phyloP scores from a whole-genome alignment of 331 rosid species.

The Malus hybrid region DNA sequence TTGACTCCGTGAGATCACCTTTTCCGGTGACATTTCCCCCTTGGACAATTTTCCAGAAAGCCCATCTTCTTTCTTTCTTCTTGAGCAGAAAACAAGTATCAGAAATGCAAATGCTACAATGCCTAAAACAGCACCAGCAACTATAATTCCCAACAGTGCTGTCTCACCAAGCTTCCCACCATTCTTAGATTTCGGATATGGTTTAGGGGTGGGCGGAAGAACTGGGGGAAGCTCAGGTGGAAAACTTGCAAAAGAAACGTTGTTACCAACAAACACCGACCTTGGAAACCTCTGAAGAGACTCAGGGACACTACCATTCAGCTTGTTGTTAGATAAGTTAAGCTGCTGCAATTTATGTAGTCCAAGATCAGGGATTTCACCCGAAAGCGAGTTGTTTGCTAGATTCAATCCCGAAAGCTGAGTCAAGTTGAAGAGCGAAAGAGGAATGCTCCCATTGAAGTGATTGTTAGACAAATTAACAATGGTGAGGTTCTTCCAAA shows the following conservation, averaged over 20 bases:
- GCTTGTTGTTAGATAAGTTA: conserved; percentile 42
- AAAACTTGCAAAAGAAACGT: conserved; percentile 30
- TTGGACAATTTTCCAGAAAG: conserved; percentile 50
- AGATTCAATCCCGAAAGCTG: conserved; percentile 52
- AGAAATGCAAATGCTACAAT: conserved; percentile 42
- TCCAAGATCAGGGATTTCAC: conserved; percentile 53
- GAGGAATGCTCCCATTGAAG: conserved; percentile 58
- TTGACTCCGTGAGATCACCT: conserved; percentile 53
- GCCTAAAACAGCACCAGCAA: conserved; percentile 46
- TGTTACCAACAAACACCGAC: conserved; percentile 54
- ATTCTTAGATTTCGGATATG: conserved; percentile 20
- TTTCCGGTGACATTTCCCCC: conserved; percentile 81
- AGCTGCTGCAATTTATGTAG: conserved; percentile 33
- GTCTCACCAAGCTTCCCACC: conserved; percentile 43
- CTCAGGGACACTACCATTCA: conserved; percentile 52
- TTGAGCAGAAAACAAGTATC: conserved; percentile 45
- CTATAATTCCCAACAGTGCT: conserved; percentile 44
- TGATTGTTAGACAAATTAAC: conserved; percentile 53
- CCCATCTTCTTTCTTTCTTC: conserved; percentile 29
- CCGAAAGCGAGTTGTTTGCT: conserved; percentile 62
- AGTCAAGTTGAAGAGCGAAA: conserved; percentile 45
- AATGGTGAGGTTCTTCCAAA: conserved; percentile 60
- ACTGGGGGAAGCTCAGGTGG: conserved; percentile 30
- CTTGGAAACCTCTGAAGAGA: conserved; percentile 58
- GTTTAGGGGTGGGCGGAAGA: conserved; percentile 18